Evolutionary conservation across 805 yeast species (phyloP), one percentile per base, ranked within the genome.

Genomic region (Wickerhamiella sorbophila): DNA sequence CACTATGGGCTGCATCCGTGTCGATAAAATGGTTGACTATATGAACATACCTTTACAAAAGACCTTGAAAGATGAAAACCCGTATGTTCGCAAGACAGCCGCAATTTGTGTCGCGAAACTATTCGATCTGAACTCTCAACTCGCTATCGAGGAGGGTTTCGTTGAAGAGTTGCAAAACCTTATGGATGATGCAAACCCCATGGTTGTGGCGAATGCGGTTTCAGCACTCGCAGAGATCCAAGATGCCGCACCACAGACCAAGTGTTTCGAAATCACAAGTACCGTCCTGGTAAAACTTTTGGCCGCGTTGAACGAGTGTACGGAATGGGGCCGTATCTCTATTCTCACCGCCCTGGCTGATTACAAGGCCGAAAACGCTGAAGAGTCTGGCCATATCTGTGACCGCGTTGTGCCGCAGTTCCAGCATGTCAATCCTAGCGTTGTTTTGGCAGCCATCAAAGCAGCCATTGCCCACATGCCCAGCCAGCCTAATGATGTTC

Each of bases 301-400:
- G 46, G 67, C 77, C 51, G 94, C 95, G 12, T 67, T 91, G 49
- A 88, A 88, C 60, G 99, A 91, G 63, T 88, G 97, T 63, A 87
- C 97, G 0, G 99, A 91, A 64, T 91, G 99, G 99, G 98, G 98
- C 9, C 73, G 98, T 55, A 81, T 91, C 49, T 75, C 96, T 1
- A 82, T 91, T 35, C 67, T 91, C 45, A 74, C 82, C 1, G 86
- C 95, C 1, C 63, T 91, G 48, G 70, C 85, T 5, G 87, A 79
- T 36, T 88, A 79, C 58, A 56, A 65, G 4, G 68, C 93, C 0
- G 53, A 57, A 1, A 72, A 69, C 36, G 57, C 64, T 2, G 65
- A 70, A 14, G 95, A 87, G 56, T 86, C 94, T 2, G 75, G 72
- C 46, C 86, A 83, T 55, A 83, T 88, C 42, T 72, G 88, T 47